Evolutionary conservation across 2,329 filamentous ascomycete genomes (phyloP), one percentile per base, ranked within the genome.

Genomic region (Xylariales sp.): DNA sequence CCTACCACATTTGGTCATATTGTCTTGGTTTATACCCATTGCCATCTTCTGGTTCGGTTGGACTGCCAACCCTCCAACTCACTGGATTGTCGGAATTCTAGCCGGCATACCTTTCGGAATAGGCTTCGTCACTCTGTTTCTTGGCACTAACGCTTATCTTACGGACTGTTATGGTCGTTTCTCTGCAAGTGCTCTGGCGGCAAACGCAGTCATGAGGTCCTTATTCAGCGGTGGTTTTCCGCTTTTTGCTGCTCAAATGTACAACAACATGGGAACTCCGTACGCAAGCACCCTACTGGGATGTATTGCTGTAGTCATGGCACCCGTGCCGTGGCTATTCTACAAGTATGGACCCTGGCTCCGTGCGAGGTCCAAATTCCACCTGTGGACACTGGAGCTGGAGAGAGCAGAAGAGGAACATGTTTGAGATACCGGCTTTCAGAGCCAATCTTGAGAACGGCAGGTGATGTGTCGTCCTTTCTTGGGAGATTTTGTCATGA

Each of bases 201-300:
- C 69, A 0, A 72, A 71, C 37, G 60, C 63, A 0, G 51, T 72
- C 4, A 40, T 63, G n/a, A 55, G 67, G 28, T 72, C 68, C 29
- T 48, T 47, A 0, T 50, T 70, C 8, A 63, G 60, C 3, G 60
- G 61, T 1, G 60, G 50, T 0, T 72, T 72, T 32, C 69, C 68
- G 2, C 49, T 72, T 0, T 71, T 71, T 42, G 62, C 64, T 0
- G 50, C 67, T 5, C 57, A 62, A 27, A 60, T 64, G 60, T 65
- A 63, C 23, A 40, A 53, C 16, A 44, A 38, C 1, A 41, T 67
- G n/a, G 60, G 59, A 1, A 56, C 61, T 3, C 55, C 45, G 6
- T 63, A 62, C 57, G 63, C 63, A 1, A 57, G 37, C 20, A 32
- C 37, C 5, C 5, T 39, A 2, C 37, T 39, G 15, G 37, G 37